phyloP scores from a whole-genome alignment of 108 stramenopile species.

The Pseudonitzschia multiseries region DNA sequence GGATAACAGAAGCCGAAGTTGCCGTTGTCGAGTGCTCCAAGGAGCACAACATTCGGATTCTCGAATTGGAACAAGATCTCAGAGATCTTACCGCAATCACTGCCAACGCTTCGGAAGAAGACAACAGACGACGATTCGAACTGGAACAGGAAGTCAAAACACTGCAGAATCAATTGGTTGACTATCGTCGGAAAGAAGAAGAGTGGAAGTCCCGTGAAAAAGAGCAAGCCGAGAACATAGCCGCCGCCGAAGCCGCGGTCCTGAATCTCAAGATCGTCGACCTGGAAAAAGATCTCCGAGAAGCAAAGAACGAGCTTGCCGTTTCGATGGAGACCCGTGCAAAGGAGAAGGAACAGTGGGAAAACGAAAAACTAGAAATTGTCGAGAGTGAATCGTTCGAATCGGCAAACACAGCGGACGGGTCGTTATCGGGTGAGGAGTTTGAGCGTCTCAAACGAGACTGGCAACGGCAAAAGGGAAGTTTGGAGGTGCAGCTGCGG shows the following conservation, averaged over 20 bases:
- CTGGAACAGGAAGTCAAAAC: neutral
- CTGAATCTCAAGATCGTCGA: neutral
- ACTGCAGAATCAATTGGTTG: neutral
- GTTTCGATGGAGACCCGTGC: neutral
- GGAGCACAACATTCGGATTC: too few species aligned
- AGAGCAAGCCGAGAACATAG: neutral
- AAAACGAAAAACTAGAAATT: neutral
- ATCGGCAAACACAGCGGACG: neutral
- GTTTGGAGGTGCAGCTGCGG: conserved; percentile 12
- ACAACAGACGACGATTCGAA: neutral
- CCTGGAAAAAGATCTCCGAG: conserved; percentile 10
- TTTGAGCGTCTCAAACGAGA: neutral
- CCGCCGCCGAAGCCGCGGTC: neutral
- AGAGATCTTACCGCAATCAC: neutral
- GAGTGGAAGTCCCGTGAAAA: neutral
- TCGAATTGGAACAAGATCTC: too few species aligned
- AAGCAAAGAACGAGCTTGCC: neutral
- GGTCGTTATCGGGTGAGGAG: neutral
- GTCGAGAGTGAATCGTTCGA: neutral
- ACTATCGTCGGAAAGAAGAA: neutral
- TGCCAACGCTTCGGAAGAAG: neutral
- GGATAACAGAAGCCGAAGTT: too few species aligned
- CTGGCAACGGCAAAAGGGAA: conserved; percentile 11
- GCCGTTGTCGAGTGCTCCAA: too few species aligned
- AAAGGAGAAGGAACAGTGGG: conserved; percentile 1